These are phyloP conservation scores for Phytophthora pluvialis DNA, from an alignment of 352 stramenopile genomes.

Conservation along the genomic window DNA sequence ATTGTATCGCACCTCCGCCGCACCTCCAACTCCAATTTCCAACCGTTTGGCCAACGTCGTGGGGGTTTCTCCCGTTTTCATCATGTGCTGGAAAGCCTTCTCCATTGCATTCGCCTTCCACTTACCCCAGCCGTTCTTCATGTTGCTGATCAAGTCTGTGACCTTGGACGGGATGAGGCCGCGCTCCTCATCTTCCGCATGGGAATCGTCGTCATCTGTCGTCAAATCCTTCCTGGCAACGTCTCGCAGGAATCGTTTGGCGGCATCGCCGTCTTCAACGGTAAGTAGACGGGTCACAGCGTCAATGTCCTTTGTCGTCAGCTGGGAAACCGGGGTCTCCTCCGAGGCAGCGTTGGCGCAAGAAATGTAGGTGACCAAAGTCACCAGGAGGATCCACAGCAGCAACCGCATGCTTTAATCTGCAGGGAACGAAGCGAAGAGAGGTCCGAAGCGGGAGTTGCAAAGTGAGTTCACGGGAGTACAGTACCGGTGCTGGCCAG, in stretches of 20 bases:
- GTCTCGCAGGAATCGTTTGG: conserved; percentile 19
- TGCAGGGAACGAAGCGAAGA: neutral
- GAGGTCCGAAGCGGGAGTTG: neutral
- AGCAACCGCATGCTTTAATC: conserved; percentile 19
- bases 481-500: neutral
- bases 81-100: conserved; percentile 25
- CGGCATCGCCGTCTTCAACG: conserved; percentile 3
- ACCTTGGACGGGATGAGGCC: conserved; percentile 10
- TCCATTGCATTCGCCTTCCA: conserved; percentile 4
- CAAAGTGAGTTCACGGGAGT: conserved; percentile 11
- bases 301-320: conserved; percentile 10
- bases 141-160: conserved; percentile 4
- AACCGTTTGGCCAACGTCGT: conserved; percentile 19
- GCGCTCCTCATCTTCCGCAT: conserved; percentile 18
- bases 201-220: neutral
- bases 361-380: conserved; percentile 9
- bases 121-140: conserved; percentile 19
- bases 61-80: conserved; percentile 17
- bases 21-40: conserved; percentile 16
- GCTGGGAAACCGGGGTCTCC: neutral
- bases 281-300: conserved; percentile 12
- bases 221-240: conserved; percentile 16
- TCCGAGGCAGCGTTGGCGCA: neutral
- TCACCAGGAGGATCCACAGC: conserved; percentile 18
- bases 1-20: conserved; percentile 3